These are phyloP conservation scores for Calonectria hawksworthii DNA, from an alignment of 2,329 filamentous ascomycete genomes.

Conservation along the genomic window DNA sequence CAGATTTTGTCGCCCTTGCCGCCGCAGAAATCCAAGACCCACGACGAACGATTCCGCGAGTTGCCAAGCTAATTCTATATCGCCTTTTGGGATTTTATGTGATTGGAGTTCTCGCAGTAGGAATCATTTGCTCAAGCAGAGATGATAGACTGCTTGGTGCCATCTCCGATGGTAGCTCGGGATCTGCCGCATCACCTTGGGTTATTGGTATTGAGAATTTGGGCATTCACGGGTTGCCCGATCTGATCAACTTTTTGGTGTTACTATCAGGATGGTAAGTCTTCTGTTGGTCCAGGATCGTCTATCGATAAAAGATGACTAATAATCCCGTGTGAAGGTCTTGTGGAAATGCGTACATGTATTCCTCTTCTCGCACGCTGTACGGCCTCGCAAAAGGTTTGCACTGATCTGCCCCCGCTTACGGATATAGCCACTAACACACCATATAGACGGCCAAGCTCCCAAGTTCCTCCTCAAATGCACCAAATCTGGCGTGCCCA, in stretches of 20 bases:
- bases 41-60: slow-evolving; percentile 72
- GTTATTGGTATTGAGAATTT: slow-evolving; percentile 70
- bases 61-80: slow-evolving; percentile 80
- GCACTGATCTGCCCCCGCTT: not conserved
- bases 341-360: slow-evolving; percentile 3
- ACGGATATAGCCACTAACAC: not conserved
- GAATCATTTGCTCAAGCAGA: slow-evolving; percentile 66
- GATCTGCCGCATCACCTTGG: slow-evolving; percentile 65
- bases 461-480: not conserved
- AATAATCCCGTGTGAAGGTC: not conserved
- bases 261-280: not conserved
- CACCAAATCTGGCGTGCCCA: not conserved
- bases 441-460: not conserved
- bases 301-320: not conserved
- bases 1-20: slow-evolving; percentile 69
- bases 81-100: slow-evolving; percentile 78
- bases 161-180: not conserved
- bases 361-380: not conserved
- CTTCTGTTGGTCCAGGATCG: accelerated
- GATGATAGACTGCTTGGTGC: slow-evolving; percentile 36
- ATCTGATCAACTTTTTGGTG: slow-evolving; percentile 66
- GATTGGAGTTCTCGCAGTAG: slow-evolving; percentile 68
- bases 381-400: not conserved
- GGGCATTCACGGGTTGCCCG: slow-evolving; percentile 62
- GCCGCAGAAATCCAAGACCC: slow-evolving; percentile 67